Base-by-base conservation (phyloP, 2,329 filamentous ascomycete genomes). In the Apiospora kogelbergensis region DNA sequence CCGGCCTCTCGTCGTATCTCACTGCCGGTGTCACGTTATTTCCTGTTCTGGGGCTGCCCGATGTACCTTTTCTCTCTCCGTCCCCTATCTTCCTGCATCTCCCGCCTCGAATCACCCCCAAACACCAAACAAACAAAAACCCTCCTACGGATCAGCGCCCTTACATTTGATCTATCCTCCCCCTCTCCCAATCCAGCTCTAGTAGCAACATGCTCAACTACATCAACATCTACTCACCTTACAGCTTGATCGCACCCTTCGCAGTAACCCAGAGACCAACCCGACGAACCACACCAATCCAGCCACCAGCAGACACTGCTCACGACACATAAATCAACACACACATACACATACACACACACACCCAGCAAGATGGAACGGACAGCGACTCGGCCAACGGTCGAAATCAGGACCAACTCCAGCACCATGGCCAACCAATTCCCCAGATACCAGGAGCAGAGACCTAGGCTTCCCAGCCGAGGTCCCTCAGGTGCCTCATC, bases 141-240 rank as follows among this genome's bases (percentile, higher is more conserved):
- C 30, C 53, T 60, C 53, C n/a, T 20, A 60, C 15, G 11, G 53
- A 60, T 60, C 53, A n/a, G 20, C 53, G 53, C 26, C 26, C 53
- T 60, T 37, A 24, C 40, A 65, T 42, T 65, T n/a, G n/a, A 30
- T 24, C 41, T 10, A 1, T 13, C 20, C 40, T 42, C 40, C 15
- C 33, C 17, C 40, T 24, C 41, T 17, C 41, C 44, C 41, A 20
- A 65, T 33, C 41, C 41, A 30, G 10, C n/a, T n/a, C 44, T 41
- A 65, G 30, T 37, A 10, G 44, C 63, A 60, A 60, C 37, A 60
- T 60, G 53, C 53, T 37, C 53, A 60, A 37, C 30, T 37, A 60
- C 53, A 60, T 60, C 53, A 60, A 60, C 53, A 60, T 60, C 53
- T 60, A 60, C 53, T 60, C 53, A 60, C 30, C 53, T 6, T 37